Conservation (phyloP, 2,329 filamentous ascomycete genomes). For the Ophiocordyceps camponoti-rufipedis region DNA sequence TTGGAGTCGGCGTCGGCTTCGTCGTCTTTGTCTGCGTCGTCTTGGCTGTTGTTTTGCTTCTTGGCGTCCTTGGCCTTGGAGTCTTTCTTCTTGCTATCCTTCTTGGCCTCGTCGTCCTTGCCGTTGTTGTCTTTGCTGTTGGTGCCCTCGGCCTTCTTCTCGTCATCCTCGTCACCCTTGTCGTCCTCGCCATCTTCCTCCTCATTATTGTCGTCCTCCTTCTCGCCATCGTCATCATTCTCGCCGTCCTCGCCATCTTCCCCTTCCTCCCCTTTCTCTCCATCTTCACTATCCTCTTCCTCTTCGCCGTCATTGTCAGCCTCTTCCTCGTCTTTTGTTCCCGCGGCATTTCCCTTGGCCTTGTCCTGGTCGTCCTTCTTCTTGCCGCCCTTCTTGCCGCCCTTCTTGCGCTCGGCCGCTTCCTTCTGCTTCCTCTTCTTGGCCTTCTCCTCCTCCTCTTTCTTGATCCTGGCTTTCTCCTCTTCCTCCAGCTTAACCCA, state of each 20-base stretch:
- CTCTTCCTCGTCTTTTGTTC: not conserved
- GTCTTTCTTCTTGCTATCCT: constrained; percentile 6
- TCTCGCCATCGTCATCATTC: constrained; percentile 1
- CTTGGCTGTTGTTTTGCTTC: constrained; percentile 6
- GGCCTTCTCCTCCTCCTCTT: constrained; percentile 19
- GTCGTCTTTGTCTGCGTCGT: constrained; percentile 6
- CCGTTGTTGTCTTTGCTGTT: constrained; percentile 6
- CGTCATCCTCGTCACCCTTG: constrained; percentile 1
- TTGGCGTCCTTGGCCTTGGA: not conserved
- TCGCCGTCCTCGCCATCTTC: constrained; percentile 2
- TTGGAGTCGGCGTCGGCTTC: constrained; percentile 3
- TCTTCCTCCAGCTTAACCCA: constrained; percentile 26
- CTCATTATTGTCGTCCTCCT: constrained; percentile 6
- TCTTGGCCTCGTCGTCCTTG: constrained; percentile 1
- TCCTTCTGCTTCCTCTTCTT: constrained; percentile 16
- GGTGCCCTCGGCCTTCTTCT: constrained; percentile 5
- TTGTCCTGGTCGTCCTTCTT: constrained; percentile 8
- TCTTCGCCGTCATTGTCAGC: constrained; percentile 5
- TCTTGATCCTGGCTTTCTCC: constrained; percentile 18
- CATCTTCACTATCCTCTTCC: constrained; percentile 2
- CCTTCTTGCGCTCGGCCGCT: constrained; percentile 11
- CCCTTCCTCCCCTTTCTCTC: constrained; percentile 1
- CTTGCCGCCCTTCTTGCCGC: constrained; percentile 6
- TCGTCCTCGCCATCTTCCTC: constrained; percentile 7
- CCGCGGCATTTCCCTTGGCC: constrained; percentile 2